These are phyloP conservation scores for Aspergillus hortae DNA, from an alignment of 2,329 filamentous ascomycete genomes.

Conservation along the genomic window DNA sequence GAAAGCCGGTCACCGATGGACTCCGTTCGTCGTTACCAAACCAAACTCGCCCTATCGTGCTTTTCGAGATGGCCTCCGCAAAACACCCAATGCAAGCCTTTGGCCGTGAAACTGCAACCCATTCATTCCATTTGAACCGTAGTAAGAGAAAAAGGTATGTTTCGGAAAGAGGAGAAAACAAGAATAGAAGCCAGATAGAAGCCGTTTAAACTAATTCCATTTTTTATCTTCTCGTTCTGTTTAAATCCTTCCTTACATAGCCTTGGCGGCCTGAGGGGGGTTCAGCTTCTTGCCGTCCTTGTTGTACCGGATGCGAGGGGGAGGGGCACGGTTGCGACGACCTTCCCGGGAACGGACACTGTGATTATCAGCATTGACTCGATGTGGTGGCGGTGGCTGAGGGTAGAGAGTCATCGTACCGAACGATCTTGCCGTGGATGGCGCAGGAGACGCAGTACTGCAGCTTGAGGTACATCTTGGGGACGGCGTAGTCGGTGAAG, in stretches of 20 bases:
- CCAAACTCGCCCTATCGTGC: not conserved
- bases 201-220: slow-evolving; percentile 35
- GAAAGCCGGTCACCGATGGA: not conserved
- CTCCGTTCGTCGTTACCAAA: not conserved
- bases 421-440: slow-evolving; percentile 99
- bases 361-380: slow-evolving; percentile 20
- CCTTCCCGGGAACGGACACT: slow-evolving; percentile 97
- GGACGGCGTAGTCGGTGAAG: slow-evolving; percentile 98
- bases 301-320: slow-evolving; percentile 98
- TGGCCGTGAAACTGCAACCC: slow-evolving; percentile 22
- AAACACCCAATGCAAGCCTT: slow-evolving; percentile 5
- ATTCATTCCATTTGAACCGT: slow-evolving; percentile 24
- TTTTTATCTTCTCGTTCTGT: slow-evolving; percentile 24
- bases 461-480: slow-evolving; percentile 99
- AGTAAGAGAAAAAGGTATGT: slow-evolving; percentile 25
- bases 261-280: slow-evolving; percentile 75
- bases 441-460: slow-evolving; percentile 99
- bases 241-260: slow-evolving; percentile 35
- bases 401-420: slow-evolving; percentile 62
- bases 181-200: slow-evolving; percentile 30
- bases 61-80: too few relatives aligned
- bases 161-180: slow-evolving; percentile 32
- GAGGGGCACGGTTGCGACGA: slow-evolving; percentile 97
- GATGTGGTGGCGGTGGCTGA: not conserved
- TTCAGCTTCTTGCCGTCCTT: slow-evolving; percentile 99